phyloP scores from a whole-genome alignment of 768 basidiomycete species.

The Pleurotus eryngii region DNA sequence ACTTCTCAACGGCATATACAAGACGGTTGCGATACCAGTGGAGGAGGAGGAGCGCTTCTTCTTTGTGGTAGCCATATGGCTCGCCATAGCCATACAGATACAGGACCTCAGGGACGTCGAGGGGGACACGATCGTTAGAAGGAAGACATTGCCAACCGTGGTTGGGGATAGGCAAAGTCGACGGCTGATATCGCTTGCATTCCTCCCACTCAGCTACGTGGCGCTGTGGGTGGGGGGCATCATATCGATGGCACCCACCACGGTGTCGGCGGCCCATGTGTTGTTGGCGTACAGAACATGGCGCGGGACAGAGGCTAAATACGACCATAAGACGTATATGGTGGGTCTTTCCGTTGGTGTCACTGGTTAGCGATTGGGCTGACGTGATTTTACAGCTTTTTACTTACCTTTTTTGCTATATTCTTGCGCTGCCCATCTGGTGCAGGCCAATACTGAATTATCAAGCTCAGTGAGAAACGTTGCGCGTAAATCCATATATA shows the following conservation, averaged over 20 bases:
- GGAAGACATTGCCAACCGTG: conserved; percentile 13
- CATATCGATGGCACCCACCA: background rate
- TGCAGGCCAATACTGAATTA: background rate
- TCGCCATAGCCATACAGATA: conserved; percentile 7
- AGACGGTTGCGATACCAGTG: conserved; percentile 3
- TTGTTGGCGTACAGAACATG: conserved; percentile 12
- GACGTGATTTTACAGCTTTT: background rate
- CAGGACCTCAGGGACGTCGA: conserved; percentile 15
- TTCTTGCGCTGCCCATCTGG: conserved; percentile 5
- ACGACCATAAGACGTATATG: conserved; percentile 19
- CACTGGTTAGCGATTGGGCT: background rate
- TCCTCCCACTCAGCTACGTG: conserved; percentile 6
- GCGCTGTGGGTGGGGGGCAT: conserved; percentile 8
- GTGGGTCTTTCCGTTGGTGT: background rate
- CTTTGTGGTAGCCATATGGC: conserved; percentile 9
- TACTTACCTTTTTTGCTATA: conserved; percentile 10
- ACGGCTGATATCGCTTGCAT: conserved; percentile 6
- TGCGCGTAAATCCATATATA: too few species aligned
- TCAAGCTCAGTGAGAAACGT: too few species aligned
- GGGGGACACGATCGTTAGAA: conserved; percentile 12
- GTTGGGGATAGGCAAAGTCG: conserved; percentile 10
- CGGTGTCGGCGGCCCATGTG: conserved; percentile 4
- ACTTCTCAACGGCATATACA: conserved; percentile 11
- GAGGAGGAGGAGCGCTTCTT: background rate
- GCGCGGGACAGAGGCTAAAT: background rate